phyloP scores from a whole-genome alignment of 2,329 filamentous ascomycete genomes.

The Aspergillus awamori region DNA sequence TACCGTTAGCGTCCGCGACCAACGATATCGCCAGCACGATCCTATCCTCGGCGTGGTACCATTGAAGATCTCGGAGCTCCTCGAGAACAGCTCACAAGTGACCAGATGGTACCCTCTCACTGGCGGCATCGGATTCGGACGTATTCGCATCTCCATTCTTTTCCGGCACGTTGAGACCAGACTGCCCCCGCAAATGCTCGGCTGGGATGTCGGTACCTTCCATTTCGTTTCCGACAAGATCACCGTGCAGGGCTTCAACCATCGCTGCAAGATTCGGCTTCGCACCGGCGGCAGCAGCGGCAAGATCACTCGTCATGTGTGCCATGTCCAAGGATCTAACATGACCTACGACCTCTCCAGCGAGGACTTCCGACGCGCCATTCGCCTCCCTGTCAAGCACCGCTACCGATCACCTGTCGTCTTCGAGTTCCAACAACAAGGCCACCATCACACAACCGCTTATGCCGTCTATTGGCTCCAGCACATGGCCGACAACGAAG shows the following conservation, averaged over 20 bases:
- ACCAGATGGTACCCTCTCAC: constrained; percentile 97
- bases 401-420: constrained; percentile 88
- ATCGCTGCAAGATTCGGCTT: constrained; percentile 69
- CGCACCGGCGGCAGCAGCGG: constrained; percentile 83
- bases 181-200: constrained; percentile 80
- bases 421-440: constrained; percentile 75
- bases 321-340: constrained; percentile 62
- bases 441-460: constrained; percentile 70
- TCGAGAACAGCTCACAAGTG: constrained; percentile 82
- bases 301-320: constrained; percentile 66
- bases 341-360: constrained; percentile 62
- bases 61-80: constrained; percentile 81
- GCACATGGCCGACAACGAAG: constrained; percentile 78
- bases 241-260: constrained; percentile 63
- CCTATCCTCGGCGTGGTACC: constrained; percentile 92
- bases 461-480: constrained; percentile 86
- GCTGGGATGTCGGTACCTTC: constrained; percentile 95
- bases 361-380: constrained; percentile 53
- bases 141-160: constrained; percentile 82
- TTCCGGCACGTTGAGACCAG: constrained; percentile 88
- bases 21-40: constrained; percentile 87
- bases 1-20: constrained; percentile 85
- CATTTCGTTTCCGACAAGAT: constrained; percentile 77
- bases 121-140: constrained; percentile 88
- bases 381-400: constrained; percentile 84